Conservation (phyloP, 2,329 filamentous ascomycete genomes). For the Sarocladiaceae sp. region DNA sequence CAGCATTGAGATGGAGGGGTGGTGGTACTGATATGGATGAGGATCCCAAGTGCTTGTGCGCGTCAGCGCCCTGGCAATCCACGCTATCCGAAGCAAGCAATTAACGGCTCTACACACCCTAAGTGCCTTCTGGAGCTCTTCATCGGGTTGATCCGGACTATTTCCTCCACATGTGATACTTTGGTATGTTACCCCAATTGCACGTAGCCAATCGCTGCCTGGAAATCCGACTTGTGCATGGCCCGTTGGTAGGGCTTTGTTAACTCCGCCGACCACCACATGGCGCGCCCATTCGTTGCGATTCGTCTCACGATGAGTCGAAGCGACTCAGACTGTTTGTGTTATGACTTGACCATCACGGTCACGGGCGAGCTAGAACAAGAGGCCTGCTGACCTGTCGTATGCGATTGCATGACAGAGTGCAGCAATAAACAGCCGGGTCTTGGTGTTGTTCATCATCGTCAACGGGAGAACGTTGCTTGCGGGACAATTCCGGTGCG, state of each 20-base stretch:
- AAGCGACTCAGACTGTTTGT: not conserved
- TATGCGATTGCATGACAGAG: too few relatives aligned
- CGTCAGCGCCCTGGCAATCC: constrained; percentile 1
- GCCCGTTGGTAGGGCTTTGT: constrained; percentile 6
- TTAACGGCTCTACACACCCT: not conserved
- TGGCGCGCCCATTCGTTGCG: not conserved
- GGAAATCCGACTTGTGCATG: not conserved
- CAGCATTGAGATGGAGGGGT: constrained; percentile 1
- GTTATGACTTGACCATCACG: not conserved
- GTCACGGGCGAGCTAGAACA: too few relatives aligned
- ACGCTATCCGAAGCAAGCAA: not conserved
- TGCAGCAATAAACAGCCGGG: too few relatives aligned
- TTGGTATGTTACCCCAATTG: not conserved
- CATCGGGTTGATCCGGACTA: not conserved
- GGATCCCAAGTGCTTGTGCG: not conserved
- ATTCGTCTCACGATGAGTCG: constrained; percentile 9
- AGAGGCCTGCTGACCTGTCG: too few relatives aligned
- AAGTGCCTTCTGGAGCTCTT: not conserved
- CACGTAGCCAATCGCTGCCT: constrained; percentile 18
- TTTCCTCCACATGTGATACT: constrained; percentile 2
- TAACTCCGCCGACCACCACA: not conserved
- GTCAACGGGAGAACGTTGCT: too few relatives aligned
- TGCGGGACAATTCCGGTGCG: too few relatives aligned
- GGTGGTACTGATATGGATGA: constrained; percentile 6
- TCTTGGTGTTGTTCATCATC: too few relatives aligned